Percentiles rank a stretch among this genome's conserved stretches.
phyloP scores from a whole-genome alignment of 495 filamentous ascomycete genomes.

The Beverwykella pulmonaria region DNA sequence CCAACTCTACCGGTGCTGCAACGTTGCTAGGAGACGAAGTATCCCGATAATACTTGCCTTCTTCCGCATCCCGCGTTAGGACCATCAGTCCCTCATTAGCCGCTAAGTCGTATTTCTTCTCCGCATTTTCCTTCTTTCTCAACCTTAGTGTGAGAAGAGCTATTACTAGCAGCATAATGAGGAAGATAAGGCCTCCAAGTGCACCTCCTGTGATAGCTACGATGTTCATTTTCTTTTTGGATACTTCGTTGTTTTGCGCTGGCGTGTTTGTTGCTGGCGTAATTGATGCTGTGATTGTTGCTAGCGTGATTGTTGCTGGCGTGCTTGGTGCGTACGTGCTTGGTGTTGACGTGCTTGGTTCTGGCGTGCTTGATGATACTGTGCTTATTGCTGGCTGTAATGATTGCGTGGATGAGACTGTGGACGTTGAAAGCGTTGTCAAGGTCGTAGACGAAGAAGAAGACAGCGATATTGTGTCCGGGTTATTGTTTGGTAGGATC shows the following conservation, averaged over 20 bases:
- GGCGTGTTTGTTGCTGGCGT: too few species aligned
- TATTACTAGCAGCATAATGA: not conserved
- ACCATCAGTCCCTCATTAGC: not conserved
- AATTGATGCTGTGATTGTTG: too few species aligned
- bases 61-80: not conserved
- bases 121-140: not conserved
- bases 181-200: not conserved
- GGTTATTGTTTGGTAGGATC: not conserved
- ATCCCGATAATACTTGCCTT: not conserved
- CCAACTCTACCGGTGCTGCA: not conserved
- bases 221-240: not conserved
- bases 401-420: too few species aligned
- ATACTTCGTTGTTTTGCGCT: too few species aligned
- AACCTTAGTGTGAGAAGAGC: not conserved
- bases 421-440: not conserved
- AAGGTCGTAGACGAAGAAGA: not conserved
- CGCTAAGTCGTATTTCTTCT: not conserved
- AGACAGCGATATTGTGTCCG: not conserved
- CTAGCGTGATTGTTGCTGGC: too few species aligned
- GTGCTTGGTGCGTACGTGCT: too few species aligned
- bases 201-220: not conserved
- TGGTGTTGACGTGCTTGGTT: too few species aligned
- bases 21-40: not conserved
- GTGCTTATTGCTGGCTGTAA: not conserved
- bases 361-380: not conserved